A percentile compares a stretch with the other conserved stretches of the same genome.
Evolutionary conservation across 306 rosid species (phyloP).

Genomic region (Cucurbita maxima): DNA sequence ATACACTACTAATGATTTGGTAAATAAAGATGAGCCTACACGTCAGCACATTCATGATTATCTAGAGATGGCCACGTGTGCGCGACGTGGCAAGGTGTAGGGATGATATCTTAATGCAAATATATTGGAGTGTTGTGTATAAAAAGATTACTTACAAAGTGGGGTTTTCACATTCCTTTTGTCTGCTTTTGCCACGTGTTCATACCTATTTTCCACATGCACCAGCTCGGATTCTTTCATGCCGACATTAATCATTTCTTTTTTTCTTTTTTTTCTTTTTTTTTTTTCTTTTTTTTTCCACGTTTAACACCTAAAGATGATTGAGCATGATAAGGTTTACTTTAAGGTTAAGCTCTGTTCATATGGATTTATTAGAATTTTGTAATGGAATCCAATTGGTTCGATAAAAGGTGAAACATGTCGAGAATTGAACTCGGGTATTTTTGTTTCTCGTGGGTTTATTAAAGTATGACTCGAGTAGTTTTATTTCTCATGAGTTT

Average conservation of each 20-base stretch:
- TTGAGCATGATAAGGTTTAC: neutral
- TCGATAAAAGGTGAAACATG: too few species aligned
- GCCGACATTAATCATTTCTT: neutral
- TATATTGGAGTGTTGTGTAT: neutral
- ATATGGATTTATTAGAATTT: neutral
- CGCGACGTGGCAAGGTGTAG: neutral
- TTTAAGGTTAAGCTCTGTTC: neutral
- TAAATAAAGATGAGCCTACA: neutral
- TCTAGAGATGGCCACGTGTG: slow-evolving; percentile 3
- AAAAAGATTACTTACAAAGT: neutral
- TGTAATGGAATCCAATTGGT: too few species aligned
- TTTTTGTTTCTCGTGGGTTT: too few species aligned
- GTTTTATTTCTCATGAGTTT: too few species aligned
- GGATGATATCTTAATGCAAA: neutral
- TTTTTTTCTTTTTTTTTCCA: neutral
- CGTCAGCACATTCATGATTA: neutral
- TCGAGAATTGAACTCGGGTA: too few species aligned
- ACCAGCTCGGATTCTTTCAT: slow-evolving; percentile 6
- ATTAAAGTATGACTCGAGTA: too few species aligned
- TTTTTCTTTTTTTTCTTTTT: too few species aligned
- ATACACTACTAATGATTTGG: neutral
- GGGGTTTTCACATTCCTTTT: slow-evolving; percentile 10
- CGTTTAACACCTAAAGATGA: neutral
- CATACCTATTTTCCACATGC: neutral
- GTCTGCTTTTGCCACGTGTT: slow-evolving; percentile 8